Evolutionary conservation across 2,329 filamentous ascomycete genomes (phyloP), one percentile per base, ranked within the genome.

Genomic region (Arthrobotrys entomopaga): DNA sequence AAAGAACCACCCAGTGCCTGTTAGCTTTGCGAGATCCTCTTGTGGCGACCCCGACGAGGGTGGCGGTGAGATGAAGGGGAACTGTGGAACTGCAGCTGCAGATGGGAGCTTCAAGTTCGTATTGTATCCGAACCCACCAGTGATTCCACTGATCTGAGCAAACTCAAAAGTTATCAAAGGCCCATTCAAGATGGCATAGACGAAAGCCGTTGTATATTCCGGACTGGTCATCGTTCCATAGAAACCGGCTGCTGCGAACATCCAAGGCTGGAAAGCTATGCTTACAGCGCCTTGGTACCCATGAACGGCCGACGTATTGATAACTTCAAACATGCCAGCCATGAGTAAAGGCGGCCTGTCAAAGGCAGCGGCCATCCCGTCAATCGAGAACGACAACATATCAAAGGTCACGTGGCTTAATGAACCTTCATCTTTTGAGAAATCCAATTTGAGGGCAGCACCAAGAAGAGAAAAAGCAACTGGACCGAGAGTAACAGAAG

Each of bases 61-160:
- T 4, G 6, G 15, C 15, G 4, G 20, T 38, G 42, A 20, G 4
- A 82, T 42, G 24, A 83, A 78, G 0, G 82, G 82, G 69, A 82
- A 83, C 1, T 66, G 13, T 0, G 48, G 3, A 0, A 83, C 63
- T 1, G 80, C 43, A 6, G 70, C 53, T 2, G 79, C 61, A 0
- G 77, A 76, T 3, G 83, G 83, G 0, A 80, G 29, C 1, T 76
- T 76, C 0, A 84, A 56, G 1, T 60, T 65, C 4, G 72, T 79
- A 46, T 84, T 84, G 76, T 82, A 83, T 0, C 83, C 83, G 54
- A 84, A 82, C 0, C 83, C 83, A 16, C 78, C 79, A 0, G 73
- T 77, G 1, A 84, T 59, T 0, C 81, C 82, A 0, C 70, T 67
- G 19, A 84, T 80, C 1, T 78, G 78, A 0, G 81, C 82, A 65